Evolutionary conservation across 306 rosid species (phyloP).

Genomic region (Ormosia emarginata): DNA sequence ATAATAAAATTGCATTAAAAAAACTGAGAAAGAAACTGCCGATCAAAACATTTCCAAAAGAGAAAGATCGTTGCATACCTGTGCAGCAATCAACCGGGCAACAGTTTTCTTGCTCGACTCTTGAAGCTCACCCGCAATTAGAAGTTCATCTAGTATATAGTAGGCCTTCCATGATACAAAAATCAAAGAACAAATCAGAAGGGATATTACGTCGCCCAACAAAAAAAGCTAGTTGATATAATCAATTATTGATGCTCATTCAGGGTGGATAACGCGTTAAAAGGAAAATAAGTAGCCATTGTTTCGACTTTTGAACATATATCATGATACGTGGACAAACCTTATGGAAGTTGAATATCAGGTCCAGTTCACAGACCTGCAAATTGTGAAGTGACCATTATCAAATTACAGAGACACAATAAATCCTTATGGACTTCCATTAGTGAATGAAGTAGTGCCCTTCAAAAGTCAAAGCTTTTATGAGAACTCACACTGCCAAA

Average conservation of each 20-base stretch:
- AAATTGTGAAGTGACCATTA: not conserved
- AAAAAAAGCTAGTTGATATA: not conserved
- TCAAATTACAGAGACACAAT: not conserved
- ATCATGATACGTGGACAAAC: constrained; percentile 30
- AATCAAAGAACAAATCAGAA: constrained; percentile 18
- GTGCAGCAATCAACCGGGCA: constrained; percentile 92
- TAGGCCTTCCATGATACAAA: constrained; percentile 61
- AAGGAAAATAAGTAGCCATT: not conserved
- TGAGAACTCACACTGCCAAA: constrained; percentile 78
- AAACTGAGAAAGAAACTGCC: not conserved
- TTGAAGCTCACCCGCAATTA: constrained; percentile 95
- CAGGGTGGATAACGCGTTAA: not conserved
- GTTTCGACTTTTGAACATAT: not conserved
- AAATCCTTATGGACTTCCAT: not conserved
- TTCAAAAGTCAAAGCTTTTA: constrained; percentile 18
- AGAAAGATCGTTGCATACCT: constrained; percentile 45
- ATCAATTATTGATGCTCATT: not conserved
- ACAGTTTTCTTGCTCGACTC: constrained; percentile 94
- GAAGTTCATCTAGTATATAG: constrained; percentile 82
- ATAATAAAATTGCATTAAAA: constrained; percentile 10
- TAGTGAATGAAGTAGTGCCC: not conserved
- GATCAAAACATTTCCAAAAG: not conserved
- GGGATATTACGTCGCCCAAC: not conserved
- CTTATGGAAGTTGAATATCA: constrained; percentile 93
- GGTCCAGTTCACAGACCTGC: constrained; percentile 82